Conservation (phyloP, 1,139 yeast genomes). For the Taphrina communis region DNA sequence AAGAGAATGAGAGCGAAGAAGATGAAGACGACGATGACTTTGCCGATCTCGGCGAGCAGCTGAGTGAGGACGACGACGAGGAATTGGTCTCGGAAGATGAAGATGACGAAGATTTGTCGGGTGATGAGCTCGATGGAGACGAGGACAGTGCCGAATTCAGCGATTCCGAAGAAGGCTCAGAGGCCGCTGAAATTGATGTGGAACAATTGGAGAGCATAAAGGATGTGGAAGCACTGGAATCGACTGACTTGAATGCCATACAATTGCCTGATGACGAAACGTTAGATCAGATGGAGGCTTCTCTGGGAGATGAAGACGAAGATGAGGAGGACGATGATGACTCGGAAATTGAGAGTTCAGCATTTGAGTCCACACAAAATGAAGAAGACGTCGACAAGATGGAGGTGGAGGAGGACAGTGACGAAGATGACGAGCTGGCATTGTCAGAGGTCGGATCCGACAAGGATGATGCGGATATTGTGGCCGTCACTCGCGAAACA, state of each 20-base stretch:
- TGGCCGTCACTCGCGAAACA: constrained; percentile 88
- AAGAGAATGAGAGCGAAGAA: constrained; percentile 44
- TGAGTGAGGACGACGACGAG: constrained; percentile 41
- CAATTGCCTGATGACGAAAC: constrained; percentile 31
- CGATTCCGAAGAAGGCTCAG: constrained; percentile 32
- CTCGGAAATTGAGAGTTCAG: constrained; percentile 29
- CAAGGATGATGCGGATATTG: constrained; percentile 78
- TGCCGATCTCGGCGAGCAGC: constrained; percentile 43
- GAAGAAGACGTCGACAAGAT: constrained; percentile 44
- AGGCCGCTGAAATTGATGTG: constrained; percentile 37
- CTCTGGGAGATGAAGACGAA: constrained; percentile 46
- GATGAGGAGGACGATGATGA: constrained; percentile 48
- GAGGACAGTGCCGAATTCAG: constrained; percentile 29
- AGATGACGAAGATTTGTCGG: constrained; percentile 47
- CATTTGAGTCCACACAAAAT: neutral
- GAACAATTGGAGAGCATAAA: constrained; percentile 24
- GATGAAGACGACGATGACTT: constrained; percentile 46
- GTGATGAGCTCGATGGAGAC: constrained; percentile 28
- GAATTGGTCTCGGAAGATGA: constrained; percentile 47
- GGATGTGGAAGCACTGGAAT: constrained; percentile 37
- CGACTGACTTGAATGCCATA: constrained; percentile 34
- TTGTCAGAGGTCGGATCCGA: constrained; percentile 52
- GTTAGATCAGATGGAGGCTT: constrained; percentile 21
- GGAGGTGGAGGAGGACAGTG: constrained; percentile 48
- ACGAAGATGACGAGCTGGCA: constrained; percentile 49